phyloP scores from a whole-genome alignment of 164 flowering plant species.

The Berberis vulgaris region DNA sequence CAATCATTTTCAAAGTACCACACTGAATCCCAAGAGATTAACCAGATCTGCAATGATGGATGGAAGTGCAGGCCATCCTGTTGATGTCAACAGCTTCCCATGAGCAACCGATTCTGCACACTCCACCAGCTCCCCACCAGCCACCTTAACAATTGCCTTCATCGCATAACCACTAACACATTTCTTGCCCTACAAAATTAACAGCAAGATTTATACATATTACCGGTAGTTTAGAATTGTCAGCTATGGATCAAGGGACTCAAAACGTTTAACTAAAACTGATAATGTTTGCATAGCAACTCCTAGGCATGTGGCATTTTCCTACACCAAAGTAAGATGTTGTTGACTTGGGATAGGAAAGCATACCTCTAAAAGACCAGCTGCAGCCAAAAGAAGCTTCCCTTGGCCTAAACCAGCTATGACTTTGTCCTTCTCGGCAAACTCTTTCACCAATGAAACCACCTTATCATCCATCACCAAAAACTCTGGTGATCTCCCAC shows the following conservation, averaged over 20 bases:
- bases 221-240: not conserved
- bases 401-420: constrained; percentile 23
- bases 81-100: constrained; percentile 23
- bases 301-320: not conserved
- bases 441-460: constrained; percentile 22
- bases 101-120: constrained; percentile 14
- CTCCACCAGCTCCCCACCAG: constrained; percentile 21
- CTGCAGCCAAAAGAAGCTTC: constrained; percentile 22
- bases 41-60: constrained; percentile 17
- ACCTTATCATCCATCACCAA: constrained; percentile 26
- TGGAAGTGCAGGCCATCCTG: constrained; percentile 25
- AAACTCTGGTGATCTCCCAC: constrained; percentile 28
- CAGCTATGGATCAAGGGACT: too few species aligned
- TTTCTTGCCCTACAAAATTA: constrained; percentile 21
- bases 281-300: not conserved
- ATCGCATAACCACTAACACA: constrained; percentile 21
- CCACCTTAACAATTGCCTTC: constrained; percentile 23
- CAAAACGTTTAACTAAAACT: too few species aligned
- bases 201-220: not conserved
- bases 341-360: not conserved
- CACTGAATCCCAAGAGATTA: constrained; percentile 11
- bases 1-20: not conserved
- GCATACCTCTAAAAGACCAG: constrained; percentile 24
- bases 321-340: not conserved
- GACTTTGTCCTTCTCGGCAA: constrained; percentile 19